Base-by-base conservation (phyloP, 2,329 filamentous ascomycete species). In the Colletotrichum falcatum region DNA sequence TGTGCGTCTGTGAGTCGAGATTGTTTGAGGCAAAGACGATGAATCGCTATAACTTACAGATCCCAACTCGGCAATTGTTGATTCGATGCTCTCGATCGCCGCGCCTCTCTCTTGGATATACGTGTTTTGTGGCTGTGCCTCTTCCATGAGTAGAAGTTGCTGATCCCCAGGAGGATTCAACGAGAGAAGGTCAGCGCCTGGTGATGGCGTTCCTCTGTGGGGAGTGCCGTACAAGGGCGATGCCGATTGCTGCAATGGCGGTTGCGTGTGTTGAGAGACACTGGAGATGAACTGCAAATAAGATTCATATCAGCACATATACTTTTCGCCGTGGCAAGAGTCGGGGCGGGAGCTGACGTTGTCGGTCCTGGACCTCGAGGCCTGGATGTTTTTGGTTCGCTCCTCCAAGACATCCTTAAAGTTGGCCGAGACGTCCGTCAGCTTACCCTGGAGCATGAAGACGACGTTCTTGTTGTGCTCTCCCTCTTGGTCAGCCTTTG, bases 381-480 rank as follows among this genome's bases (percentile, higher is more conserved):
- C 96, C 81, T 98, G 96, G 73, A 99, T 97, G 80, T 98, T 99
- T 85, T 97, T 97, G 63, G 96, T 98, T 69, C 96, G 90, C 51
- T 97, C 93, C 80, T 99, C 96, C 12, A 99, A 86, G 7, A 98
- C 95, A 76, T 98, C 95, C 82, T 98, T 98, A 87, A 99, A 98
- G 80, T 95, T 97, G 73, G 92, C 94, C 33, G 93, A 93, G 4
- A 99, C 72, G 77, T 97, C 94, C 48, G 94, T 95, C 49, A 98
- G 86, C 78, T 96, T 96, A 72, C 94, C 94, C 82, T 98, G 94
- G 23, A 98, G 84, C 78, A 98, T 87, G 72, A 97, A 91, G 3
- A 98, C 93, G 39, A 98, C 96, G 78, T 98, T 98, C 82, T 97
- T 97, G 85, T 97, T 97, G 84, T 99, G 97, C 79, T 98, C 95